Percentiles rank a stretch among this genome's conserved stretches.
Evolutionary conservation across 2,329 filamentous ascomycete genomes (phyloP).

Genomic region (Plenodomus biglobosus): DNA sequence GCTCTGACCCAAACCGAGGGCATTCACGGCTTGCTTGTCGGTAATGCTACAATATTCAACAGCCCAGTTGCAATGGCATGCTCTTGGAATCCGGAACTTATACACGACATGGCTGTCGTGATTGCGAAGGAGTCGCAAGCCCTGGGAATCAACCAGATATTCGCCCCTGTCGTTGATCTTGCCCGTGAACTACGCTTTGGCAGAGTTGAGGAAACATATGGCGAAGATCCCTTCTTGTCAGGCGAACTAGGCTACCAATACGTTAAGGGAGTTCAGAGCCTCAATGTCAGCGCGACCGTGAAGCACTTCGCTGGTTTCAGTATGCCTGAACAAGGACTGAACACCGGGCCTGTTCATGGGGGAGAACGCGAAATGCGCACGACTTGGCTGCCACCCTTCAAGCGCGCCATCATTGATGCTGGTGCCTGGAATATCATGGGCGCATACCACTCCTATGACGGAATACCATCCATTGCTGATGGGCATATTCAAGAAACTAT

Average conservation of each 20-base stretch:
- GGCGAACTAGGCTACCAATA: conserved; percentile 68
- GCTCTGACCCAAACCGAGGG: conserved; percentile 73
- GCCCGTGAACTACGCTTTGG: conserved; percentile 72
- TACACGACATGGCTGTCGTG: conserved; percentile 66
- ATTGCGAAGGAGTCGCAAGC: conserved; percentile 68
- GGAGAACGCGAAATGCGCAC: conserved; percentile 58
- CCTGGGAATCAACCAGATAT: conserved; percentile 72
- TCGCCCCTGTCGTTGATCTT: conserved; percentile 70
- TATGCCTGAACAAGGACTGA: conserved; percentile 70
- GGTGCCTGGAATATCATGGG: conserved; percentile 72
- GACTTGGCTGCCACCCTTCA: conserved; percentile 62
- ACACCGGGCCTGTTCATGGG: conserved; percentile 62
- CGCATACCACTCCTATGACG: conserved; percentile 74
- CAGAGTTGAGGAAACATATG: conserved; percentile 72
- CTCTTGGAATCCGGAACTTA: conserved; percentile 66
- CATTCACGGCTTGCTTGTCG: conserved; percentile 71
- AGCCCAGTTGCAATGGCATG: conserved; percentile 72
- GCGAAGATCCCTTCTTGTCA: conserved; percentile 68
- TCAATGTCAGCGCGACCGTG: conserved; percentile 69
- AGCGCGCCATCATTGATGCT: conserved; percentile 69
- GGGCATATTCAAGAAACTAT: conserved; percentile 66
- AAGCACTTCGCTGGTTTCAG: conserved; percentile 75
- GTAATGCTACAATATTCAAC: conserved; percentile 78
- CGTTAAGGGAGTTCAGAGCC: conserved; percentile 63
- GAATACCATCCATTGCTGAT: conserved; percentile 67